Base-by-base conservation (phyloP, 1,284 basidiomycete species). In the Ustanciosporium gigantosporum region DNA sequence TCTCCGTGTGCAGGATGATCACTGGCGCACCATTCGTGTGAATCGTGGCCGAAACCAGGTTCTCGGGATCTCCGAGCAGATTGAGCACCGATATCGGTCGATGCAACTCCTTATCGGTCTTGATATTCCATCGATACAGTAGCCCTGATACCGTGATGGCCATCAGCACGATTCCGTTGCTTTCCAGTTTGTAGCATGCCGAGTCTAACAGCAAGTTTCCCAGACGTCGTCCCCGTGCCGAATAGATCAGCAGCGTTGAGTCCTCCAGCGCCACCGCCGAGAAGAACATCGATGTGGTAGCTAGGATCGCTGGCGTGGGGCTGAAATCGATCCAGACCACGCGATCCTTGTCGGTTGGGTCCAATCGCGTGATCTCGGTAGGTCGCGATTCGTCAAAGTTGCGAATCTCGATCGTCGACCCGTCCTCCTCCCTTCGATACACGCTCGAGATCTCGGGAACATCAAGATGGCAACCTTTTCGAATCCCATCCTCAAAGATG, bases 291-390 rank as follows among this genome's bases (percentile, higher is more conserved):
- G 88, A 88, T 0, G 86, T 85, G 1, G 85, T 85, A 24, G 90
- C 76, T 0, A 82, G 81, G 4, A 93, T 75, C 5, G 85, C 85
- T 5, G 87, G 86, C 0, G 84, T 84, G 1, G 88, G 84, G 7
- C 91, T 72, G 78, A 89, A 96, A 78, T 96, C 91, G 41, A 92
- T 77, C 92, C 93, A 97, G 43, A 88, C 83, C 6, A 86, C 77
- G 84, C 72, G 87, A 81, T 60, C 64, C 31, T 61, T 53, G 39
- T 59, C 59, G 8, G 55, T 36, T 19, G 84, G 83, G 66, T 81
- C 83, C 34, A 84, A 79, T 56, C 85, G 85, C 7, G 83, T 80
- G 14, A 93, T 82, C 71, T 92, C 89, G 9, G 83, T 83, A n/a
- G 83, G 80, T 22, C 82, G 44, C 15, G 47, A 41, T 19, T 82